phyloP scores from a whole-genome alignment of 352 stramenopile species.

The Phytophthora syringae region DNA sequence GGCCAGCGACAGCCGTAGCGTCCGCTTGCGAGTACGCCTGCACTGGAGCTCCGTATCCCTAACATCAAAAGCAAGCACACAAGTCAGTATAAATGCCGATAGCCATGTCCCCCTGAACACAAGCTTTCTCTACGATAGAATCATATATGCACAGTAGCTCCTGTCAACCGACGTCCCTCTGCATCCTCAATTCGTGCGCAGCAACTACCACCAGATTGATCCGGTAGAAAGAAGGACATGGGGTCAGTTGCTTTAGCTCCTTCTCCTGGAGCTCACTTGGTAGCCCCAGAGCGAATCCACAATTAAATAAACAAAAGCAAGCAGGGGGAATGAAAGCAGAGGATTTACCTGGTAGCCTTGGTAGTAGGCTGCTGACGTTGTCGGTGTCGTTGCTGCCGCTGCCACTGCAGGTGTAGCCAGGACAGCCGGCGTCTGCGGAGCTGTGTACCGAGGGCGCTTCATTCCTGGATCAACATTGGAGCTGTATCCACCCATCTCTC shows the following conservation, averaged over 20 bases:
- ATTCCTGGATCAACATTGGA: conserved; percentile 43
- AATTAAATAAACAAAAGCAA: conserved; percentile 40
- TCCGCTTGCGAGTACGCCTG: conserved; percentile 57
- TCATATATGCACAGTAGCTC: conserved; percentile 35
- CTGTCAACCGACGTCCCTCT: conserved; percentile 36
- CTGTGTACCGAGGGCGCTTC: conserved; percentile 66
- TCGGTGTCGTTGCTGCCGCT: conserved; percentile 15
- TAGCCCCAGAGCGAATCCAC: conserved; percentile 25
- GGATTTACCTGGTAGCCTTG: conserved; percentile 82
- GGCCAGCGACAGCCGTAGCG: conserved; percentile 25
- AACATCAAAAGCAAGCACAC: conserved; percentile 23
- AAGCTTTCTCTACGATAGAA: conserved; percentile 30
- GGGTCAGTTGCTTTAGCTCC: conserved; percentile 34
- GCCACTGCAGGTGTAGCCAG: conserved; percentile 29
- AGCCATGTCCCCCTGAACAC: conserved; percentile 20
- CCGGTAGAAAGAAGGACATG: conserved; percentile 38
- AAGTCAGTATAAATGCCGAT: conserved; percentile 20
- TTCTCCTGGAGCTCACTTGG: conserved; percentile 19
- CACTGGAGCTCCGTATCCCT: conserved; percentile 63
- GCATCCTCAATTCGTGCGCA: conserved; percentile 31
- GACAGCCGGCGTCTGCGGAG: conserved; percentile 23
- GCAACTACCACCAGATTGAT: conserved; percentile 31
- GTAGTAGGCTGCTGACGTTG: conserved; percentile 63
- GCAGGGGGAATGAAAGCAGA: conserved; percentile 22
- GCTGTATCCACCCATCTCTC: conserved; percentile 37